A percentile compares a stretch with the other conserved stretches of the same genome.
Conservation (phyloP, 495 filamentous ascomycete genomes). For the Sabuloglossum arenarium region DNA sequence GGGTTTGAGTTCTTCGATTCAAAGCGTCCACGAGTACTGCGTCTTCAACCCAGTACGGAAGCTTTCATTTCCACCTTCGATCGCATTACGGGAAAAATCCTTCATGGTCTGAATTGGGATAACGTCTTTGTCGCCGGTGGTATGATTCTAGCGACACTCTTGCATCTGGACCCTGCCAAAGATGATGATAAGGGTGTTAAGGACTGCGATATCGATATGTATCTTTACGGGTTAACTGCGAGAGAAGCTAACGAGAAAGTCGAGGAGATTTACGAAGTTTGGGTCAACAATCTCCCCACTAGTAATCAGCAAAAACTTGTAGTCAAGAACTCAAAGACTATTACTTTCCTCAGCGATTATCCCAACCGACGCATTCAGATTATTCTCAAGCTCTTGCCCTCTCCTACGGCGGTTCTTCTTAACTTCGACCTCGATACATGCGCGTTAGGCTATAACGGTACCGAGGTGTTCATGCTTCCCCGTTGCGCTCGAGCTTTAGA, state of each 20-base stretch:
- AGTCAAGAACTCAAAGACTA: slow-evolving; percentile 15
- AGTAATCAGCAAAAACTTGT: slow-evolving; percentile 5
- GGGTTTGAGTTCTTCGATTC: slow-evolving; percentile 16
- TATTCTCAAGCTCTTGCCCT: slow-evolving; percentile 15
- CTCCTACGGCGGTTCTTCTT: slow-evolving; percentile 14
- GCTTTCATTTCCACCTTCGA: slow-evolving; percentile 13
- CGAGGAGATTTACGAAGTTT: slow-evolving; percentile 15
- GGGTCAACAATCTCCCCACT: slow-evolving; percentile 12
- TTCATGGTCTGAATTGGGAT: slow-evolving; percentile 17
- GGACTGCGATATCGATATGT: slow-evolving; percentile 17
- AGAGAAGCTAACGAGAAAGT: slow-evolving; percentile 16
- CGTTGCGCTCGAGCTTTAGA: slow-evolving; percentile 18
- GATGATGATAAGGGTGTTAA: slow-evolving; percentile 3
- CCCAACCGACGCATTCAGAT: slow-evolving; percentile 18
- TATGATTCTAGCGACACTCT: slow-evolving; percentile 13
- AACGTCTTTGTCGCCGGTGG: slow-evolving; percentile 18
- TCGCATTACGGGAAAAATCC: slow-evolving; percentile 12
- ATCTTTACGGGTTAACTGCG: slow-evolving; percentile 16
- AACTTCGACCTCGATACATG: slow-evolving; percentile 21
- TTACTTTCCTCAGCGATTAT: slow-evolving; percentile 14
- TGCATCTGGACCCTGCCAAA: slow-evolving; percentile 8
- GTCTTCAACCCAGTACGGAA: slow-evolving; percentile 9
- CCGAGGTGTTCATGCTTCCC: slow-evolving; percentile 18
- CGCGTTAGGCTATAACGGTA: slow-evolving; percentile 19
- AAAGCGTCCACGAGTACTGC: slow-evolving; percentile 9